Evolutionary conservation across 257 asterid species (phyloP).

Genomic region (Solanum okadae): DNA sequence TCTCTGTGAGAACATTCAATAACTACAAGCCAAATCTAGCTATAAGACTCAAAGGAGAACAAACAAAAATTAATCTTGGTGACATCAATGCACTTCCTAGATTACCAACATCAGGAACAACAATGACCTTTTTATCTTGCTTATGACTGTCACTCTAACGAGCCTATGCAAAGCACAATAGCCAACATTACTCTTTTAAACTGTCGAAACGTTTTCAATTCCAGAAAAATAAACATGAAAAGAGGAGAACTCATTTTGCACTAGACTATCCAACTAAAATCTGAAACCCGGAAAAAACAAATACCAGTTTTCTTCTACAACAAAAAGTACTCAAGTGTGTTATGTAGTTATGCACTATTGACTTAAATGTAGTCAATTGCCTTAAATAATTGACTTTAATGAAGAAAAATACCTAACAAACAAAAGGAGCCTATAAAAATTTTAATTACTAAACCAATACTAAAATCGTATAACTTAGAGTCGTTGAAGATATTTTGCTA

Average conservation of each 20-base stretch:
- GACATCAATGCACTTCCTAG: neutral
- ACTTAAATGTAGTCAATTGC: neutral
- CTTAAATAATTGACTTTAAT: neutral
- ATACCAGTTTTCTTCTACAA: neutral
- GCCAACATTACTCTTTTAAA: neutral
- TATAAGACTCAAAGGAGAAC: neutral
- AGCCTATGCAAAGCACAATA: neutral
- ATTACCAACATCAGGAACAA: neutral
- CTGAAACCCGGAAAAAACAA: neutral
- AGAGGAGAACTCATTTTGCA: neutral
- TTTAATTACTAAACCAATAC: neutral
- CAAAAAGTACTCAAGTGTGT: neutral
- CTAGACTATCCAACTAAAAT: neutral
- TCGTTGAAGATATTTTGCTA: neutral
- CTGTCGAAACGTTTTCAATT: neutral
- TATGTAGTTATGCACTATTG: neutral
- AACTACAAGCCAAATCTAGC: neutral
- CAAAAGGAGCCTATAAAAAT: neutral
- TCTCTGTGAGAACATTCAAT: neutral
- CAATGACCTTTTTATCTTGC: neutral
- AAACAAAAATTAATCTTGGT: neutral
- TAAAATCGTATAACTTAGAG: neutral
- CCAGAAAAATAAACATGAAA: neutral
- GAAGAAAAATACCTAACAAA: neutral
- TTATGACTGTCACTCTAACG: neutral